phyloP scores from a whole-genome alignment of 2,329 filamentous ascomycete species.

The Claviceps pusilla region DNA sequence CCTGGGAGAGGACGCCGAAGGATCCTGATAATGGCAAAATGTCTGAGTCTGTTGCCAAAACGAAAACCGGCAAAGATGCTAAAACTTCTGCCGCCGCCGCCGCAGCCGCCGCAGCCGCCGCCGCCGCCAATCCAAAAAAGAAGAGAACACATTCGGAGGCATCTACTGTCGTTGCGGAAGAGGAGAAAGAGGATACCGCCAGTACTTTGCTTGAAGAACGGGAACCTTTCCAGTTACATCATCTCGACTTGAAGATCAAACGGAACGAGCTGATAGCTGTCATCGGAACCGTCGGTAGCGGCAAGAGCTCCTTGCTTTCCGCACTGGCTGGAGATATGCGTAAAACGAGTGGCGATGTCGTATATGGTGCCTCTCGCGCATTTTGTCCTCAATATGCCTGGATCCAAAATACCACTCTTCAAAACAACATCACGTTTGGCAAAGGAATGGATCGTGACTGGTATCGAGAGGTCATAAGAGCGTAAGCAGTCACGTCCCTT shows the following conservation, averaged over 20 bases:
- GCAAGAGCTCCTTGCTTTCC: conserved; percentile 78
- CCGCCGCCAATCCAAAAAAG: conserved; percentile 11
- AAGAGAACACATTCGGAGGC: conserved; percentile 18
- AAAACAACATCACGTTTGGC: conserved; percentile 83
- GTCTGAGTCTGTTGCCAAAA: conserved; percentile 21
- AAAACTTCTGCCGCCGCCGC: conserved; percentile 21
- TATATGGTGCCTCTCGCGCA: conserved; percentile 63
- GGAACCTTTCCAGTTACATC: conserved; percentile 58
- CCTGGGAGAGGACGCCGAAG: conserved; percentile 62
- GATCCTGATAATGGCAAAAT: conserved; percentile 26
- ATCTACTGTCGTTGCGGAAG: conserved; percentile 21
- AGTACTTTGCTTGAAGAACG: conserved; percentile 42
- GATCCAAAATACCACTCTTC: conserved; percentile 85
- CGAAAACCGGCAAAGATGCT: conserved; percentile 23
- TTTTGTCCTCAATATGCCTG: conserved; percentile 96
- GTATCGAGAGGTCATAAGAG: conserved; percentile 73
- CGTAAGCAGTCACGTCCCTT: conserved; percentile 29
- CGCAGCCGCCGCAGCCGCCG: conserved; percentile 6
- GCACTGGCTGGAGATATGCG: conserved; percentile 91
- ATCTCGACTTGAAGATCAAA: conserved; percentile 51
- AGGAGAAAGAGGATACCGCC: conserved; percentile 32
- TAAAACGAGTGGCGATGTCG: conserved; percentile 57
- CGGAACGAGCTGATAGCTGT: conserved; percentile 67
- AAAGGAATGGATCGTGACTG: conserved; percentile 59
- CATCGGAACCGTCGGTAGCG: conserved; percentile 80